These are phyloP conservation scores for Oryza meridionalis DNA, from an alignment of 176 grass and related monocot species.

Conservation along the genomic window DNA sequence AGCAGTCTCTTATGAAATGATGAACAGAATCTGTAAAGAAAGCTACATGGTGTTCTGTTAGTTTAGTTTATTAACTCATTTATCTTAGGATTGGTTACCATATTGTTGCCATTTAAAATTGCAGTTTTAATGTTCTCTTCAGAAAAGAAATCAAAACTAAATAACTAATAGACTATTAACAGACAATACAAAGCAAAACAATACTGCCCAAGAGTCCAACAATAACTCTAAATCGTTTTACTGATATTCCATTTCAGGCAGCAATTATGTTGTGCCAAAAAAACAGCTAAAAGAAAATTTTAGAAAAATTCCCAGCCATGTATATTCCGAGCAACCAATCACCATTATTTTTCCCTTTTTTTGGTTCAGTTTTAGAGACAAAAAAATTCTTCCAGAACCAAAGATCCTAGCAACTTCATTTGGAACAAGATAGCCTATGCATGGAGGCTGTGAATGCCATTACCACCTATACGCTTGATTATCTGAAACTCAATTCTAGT, in stretches of 20 bases:
- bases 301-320: neutral
- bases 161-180: neutral
- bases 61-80: conserved; percentile 16
- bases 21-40: neutral
- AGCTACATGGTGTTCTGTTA: neutral
- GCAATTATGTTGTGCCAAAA: neutral
- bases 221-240: neutral
- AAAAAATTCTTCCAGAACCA: neutral
- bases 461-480: neutral
- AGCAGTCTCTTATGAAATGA: neutral
- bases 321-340: neutral
- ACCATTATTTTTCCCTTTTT: neutral
- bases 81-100: conserved; percentile 18
- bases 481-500: neutral
- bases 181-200: conserved; percentile 12
- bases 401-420: neutral
- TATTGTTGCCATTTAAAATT: conserved; percentile 26
- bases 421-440: neutral
- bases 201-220: conserved; percentile 14
- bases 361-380: neutral
- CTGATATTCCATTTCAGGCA: neutral
- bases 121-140: neutral
- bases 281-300: neutral
- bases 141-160: conserved; percentile 4
- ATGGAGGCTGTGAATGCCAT: neutral